Evolutionary conservation across 257 asterid genomes (phyloP), one percentile per base, ranked within the genome.

Genomic region (Dorcoceras hygrometricum): DNA sequence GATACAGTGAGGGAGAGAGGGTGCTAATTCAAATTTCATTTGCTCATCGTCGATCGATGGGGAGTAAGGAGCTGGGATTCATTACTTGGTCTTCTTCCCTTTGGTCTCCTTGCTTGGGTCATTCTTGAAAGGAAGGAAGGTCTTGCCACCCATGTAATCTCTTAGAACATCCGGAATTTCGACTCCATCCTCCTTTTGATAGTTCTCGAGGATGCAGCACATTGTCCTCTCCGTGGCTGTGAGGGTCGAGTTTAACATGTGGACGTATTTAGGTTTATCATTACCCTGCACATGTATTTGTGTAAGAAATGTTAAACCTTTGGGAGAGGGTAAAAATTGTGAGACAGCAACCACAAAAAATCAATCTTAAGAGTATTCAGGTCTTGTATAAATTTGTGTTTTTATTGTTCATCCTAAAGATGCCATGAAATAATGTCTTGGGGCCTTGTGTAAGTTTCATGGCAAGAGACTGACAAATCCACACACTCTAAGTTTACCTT

Each of bases 161-260:
- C 84, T 85, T 29, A 93, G 77, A 59, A 68, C 96, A 65, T 90
- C 92, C 0, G 99, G 97, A 55, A 93, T 76, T 66, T 88, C 96
- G 18, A 93, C 97, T 2, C 99, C 97, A 19, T 85, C 94, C 75
- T 90, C 95, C 72, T 68, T 85, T 76, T 93, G 99, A 79, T 86
- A 70, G 81, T 90, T 93, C 80, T 93, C 99, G 0, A 93, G 92
- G 67, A 93, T 88, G 79, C 90, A 81, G 71, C 99, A 93, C 29
- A 90, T 54, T 19, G 99, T 93, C 78, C 99, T 86, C 90, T 90
- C 97, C 0, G 97, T 93, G 23, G 97, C 99, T 19, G 97, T 88
- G 34, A 93, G 95, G 4, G 99, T 93, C 10, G 97, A 90, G 81
- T 93, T 93, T 81, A 93, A 75, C 83, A 93, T 71, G 81, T 93